Percentiles rank a stretch among this genome's conserved stretches.
These are phyloP conservation scores for Dalbergia cochinchinensis DNA, from an alignment of 306 rosid species.

Conservation along the genomic window DNA sequence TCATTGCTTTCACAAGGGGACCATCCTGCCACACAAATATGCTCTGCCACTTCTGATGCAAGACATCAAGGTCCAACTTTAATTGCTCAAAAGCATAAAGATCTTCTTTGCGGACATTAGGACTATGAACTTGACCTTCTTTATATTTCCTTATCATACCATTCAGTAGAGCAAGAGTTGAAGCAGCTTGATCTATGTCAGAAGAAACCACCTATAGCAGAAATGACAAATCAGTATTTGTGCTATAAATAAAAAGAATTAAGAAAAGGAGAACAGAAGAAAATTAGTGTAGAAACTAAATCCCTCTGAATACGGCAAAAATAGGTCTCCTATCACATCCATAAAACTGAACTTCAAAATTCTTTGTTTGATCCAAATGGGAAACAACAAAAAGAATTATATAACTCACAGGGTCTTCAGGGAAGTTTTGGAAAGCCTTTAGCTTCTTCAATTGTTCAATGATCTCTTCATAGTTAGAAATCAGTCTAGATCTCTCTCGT, in stretches of 20 bases:
- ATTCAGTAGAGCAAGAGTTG: constrained; percentile 60
- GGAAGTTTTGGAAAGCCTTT: constrained; percentile 53
- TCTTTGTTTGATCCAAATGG: constrained; percentile 7
- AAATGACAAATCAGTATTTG: constrained; percentile 37
- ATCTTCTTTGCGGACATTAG: constrained; percentile 54
- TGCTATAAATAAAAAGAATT: background rate
- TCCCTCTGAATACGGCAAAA: constrained; percentile 31
- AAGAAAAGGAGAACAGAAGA: background rate
- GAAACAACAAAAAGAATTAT: background rate
- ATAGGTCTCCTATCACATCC: background rate
- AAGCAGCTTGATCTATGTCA: constrained; percentile 76
- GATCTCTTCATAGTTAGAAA: constrained; percentile 56
- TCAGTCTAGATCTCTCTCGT: constrained; percentile 79
- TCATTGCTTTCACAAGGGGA: constrained; percentile 92
- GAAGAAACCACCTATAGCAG: constrained; percentile 63
- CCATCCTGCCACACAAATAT: constrained; percentile 96
- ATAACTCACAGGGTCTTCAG: constrained; percentile 63
- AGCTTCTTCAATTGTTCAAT: constrained; percentile 62
- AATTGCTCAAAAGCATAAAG: constrained; percentile 55
- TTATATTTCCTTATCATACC: constrained; percentile 55
- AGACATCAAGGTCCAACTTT: constrained; percentile 55
- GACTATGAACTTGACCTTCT: constrained; percentile 49
- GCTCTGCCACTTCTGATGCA: constrained; percentile 87
- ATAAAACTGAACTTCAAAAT: background rate
- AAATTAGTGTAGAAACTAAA: background rate